phyloP scores from a whole-genome alignment of 495 filamentous ascomycete genomes.

The Podospora anserina region DNA sequence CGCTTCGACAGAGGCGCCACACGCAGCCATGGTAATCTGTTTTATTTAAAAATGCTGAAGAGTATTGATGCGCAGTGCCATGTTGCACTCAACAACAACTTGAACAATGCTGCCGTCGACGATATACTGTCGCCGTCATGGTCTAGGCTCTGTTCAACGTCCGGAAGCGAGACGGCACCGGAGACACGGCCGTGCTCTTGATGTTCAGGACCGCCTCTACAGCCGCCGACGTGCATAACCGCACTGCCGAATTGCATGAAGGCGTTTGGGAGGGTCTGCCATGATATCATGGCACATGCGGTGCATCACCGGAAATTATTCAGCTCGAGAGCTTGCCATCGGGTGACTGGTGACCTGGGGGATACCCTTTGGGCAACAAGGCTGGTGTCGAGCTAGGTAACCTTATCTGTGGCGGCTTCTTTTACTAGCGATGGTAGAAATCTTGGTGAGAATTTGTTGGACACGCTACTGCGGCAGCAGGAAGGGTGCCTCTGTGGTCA shows the following conservation, averaged over 20 bases:
- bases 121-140: not conserved
- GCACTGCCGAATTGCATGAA: not conserved
- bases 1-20: conserved; percentile 4
- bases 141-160: not conserved
- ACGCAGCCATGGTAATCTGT: not conserved
- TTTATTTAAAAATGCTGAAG: not conserved
- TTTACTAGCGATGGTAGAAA: not conserved
- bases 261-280: not conserved
- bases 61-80: no score
- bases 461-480: not conserved
- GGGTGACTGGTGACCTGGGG: conserved; percentile 1
- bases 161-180: not conserved
- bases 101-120: not conserved
- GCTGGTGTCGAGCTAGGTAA: not conserved
- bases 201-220: not conserved
- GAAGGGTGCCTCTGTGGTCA: not conserved
- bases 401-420: not conserved
- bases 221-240: conserved; percentile 2
- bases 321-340: conserved; percentile 5
- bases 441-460: not conserved
- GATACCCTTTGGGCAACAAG: not conserved
- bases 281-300: conserved; percentile 7
- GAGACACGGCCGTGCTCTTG: not conserved
- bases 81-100: no score
- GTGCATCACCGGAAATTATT: conserved; percentile 12